Percentiles rank a stretch among this genome's conserved stretches.
Evolutionary conservation across 257 asterid species (phyloP).

Genomic region (Thymus quinquecostatus): DNA sequence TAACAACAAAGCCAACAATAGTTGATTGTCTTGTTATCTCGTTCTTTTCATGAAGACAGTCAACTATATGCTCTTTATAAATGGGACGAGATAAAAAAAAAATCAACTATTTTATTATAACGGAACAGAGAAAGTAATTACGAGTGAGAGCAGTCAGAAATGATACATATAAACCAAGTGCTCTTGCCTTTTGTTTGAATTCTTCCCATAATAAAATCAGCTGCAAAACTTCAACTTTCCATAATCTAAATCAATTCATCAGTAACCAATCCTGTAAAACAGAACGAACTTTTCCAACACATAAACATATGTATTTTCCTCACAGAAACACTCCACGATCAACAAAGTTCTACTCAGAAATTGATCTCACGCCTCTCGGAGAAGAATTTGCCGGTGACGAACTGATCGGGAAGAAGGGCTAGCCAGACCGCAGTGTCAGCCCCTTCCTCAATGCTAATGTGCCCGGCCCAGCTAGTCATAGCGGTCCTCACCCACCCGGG

Average conservation of each 20-base stretch:
- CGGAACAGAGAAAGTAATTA: not conserved
- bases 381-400: conserved; percentile 57
- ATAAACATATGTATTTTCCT: not conserved
- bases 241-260: too few relatives aligned
- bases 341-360: conserved; percentile 31
- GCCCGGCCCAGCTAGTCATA: conserved; percentile 75
- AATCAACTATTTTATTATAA: too few relatives aligned
- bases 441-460: conserved; percentile 65
- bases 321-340: conserved; percentile 9
- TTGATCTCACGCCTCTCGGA: conserved; percentile 66
- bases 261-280: too few relatives aligned
- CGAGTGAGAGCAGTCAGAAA: too few relatives aligned
- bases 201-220: not conserved
- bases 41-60: too few relatives aligned
- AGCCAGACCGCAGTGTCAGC: conserved; percentile 82
- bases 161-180: not conserved
- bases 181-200: not conserved
- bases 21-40: too few relatives aligned
- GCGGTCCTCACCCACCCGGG: conserved; percentile 80
- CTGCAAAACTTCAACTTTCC: too few relatives aligned
- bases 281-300: not conserved
- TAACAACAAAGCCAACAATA: too few relatives aligned
- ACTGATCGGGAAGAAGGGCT: conserved; percentile 60
- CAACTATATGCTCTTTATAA: too few relatives aligned
- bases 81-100: too few relatives aligned